Evolutionary conservation across 805 yeast genomes (phyloP), one percentile per base, ranked within the genome.

Genomic region (Candida germanica): DNA sequence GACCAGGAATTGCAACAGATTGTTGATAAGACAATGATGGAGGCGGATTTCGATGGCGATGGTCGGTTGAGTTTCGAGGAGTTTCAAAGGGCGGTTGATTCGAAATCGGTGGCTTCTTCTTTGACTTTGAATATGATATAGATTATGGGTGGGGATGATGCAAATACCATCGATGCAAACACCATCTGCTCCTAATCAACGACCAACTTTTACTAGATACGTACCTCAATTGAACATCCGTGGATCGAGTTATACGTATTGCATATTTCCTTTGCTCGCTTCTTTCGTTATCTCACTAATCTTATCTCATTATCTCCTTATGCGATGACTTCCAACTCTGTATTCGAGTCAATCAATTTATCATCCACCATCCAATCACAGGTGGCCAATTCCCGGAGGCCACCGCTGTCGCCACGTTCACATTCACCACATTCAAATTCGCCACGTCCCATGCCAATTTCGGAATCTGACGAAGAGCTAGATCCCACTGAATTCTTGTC

Each of bases 11-110:
- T 93, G 38, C 99, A 93, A 58, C 98, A 94, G 60, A 77, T 93
- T 35, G 97, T 91, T n/a, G 98, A 93, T 58, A 80, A 94, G 59
- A 88, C 98, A 0, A 88, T 94, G 46, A 78, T 87, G 79, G 97
- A 91, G 57, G 89, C 87, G 34, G 98, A 89, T 53, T 51, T 58
- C 19, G 96, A 89, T 50, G 89, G 91, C 2, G 96, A 88, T 53
- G 95, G 96, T 1, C 78, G 74, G 48, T 64, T 93, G 42, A 80
- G 83, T 42, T 93, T 88, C 55, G 87, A 78, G 24, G 99, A 93
- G 69, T 93, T 93, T 59, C 78, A 77, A 47, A 71, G 70, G 35
- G 87, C 87, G 0, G 74, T 77, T 18, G 75, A 75, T 35, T 68
- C 71, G 35, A 77, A 79, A 4, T 74, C 71, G 38, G 77, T 80